These are phyloP conservation scores for Eucalyptus curtisii DNA, from an alignment of 345 rosid species.

Conservation along the genomic window DNA sequence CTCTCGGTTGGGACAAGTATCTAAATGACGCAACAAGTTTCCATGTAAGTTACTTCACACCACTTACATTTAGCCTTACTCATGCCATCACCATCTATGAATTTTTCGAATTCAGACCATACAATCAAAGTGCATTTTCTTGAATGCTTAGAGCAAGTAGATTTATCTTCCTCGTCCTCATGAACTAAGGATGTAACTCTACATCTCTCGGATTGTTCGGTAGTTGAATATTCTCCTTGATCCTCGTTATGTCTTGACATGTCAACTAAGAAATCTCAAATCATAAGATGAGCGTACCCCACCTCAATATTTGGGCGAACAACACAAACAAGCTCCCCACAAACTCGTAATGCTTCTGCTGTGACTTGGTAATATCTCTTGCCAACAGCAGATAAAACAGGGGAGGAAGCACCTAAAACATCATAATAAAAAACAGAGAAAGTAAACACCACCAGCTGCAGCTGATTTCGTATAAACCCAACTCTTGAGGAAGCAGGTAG, in stretches of 20 bases:
- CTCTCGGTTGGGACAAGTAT: background rate
- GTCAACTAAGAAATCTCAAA: background rate
- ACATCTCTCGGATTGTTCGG: accelerated
- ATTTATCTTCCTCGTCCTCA: background rate
- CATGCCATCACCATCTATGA: accelerated
- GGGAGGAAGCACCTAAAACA: slow-evolving; percentile 67
- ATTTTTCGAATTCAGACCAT: background rate
- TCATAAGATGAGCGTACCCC: background rate
- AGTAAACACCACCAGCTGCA: background rate
- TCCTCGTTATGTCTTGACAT: background rate
- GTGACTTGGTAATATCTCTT: slow-evolving; percentile 98
- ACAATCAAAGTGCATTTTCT: too few relatives aligned
- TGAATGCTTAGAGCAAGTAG: background rate
- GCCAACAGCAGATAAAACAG: slow-evolving; percentile 89
- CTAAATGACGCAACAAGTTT: background rate
- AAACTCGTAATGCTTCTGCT: slow-evolving; percentile 93
- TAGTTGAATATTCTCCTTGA: background rate
- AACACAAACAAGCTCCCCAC: slow-evolving; percentile 91
- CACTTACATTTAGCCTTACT: background rate
- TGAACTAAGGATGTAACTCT: background rate
- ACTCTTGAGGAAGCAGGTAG: background rate
- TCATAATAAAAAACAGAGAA: background rate
- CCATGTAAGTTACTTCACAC: background rate
- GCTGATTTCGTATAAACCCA: background rate
- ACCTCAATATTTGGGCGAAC: slow-evolving; percentile 79